phyloP scores from a whole-genome alignment of 768 basidiomycete species.

The Cytidiella melzeri region DNA sequence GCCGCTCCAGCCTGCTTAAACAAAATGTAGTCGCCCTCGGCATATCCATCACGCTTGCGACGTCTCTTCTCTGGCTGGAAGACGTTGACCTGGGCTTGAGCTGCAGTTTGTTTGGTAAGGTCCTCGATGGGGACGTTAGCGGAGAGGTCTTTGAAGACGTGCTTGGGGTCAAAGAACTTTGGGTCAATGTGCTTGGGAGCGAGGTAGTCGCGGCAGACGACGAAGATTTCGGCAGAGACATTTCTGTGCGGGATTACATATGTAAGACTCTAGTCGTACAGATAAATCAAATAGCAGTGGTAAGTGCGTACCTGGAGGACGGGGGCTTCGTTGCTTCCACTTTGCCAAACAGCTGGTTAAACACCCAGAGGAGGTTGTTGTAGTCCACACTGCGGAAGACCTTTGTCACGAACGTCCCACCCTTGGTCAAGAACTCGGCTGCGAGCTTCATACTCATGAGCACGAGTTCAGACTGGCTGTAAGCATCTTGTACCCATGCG shows the following conservation, averaged over 20 bases:
- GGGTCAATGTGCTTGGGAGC: constrained; percentile 96
- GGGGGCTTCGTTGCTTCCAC: constrained; percentile 99
- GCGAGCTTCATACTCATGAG: constrained; percentile 93
- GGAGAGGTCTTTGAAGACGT: constrained; percentile 92
- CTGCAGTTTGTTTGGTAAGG: constrained; percentile 49
- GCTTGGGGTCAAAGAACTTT: constrained; percentile 94
- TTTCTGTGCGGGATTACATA: constrained; percentile 54
- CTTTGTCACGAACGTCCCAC: constrained; percentile 95
- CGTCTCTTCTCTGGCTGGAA: constrained; percentile 98
- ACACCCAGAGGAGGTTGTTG: constrained; percentile 98
- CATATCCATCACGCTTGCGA: constrained; percentile 89
- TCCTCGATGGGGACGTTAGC: constrained; percentile 36
- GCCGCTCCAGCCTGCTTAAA: constrained; percentile 68
- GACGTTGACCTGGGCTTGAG: constrained; percentile 80
- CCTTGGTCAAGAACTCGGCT: constrained; percentile 89
- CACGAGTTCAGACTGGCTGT: constrained; percentile 93
- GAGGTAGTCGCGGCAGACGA: constrained; percentile 91
- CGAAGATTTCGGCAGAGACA: constrained; percentile 99
- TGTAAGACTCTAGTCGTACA: background rate
- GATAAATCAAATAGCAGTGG: constrained; percentile 19
- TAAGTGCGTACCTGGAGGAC: constrained; percentile 92
- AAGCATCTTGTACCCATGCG: constrained; percentile 99
- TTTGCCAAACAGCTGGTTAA: constrained; percentile 90
- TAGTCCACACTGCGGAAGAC: constrained; percentile 98
- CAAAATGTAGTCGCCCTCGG: constrained; percentile 87